phyloP scores from a whole-genome alignment of 805 yeast species.

The Yarrowia sp. region DNA sequence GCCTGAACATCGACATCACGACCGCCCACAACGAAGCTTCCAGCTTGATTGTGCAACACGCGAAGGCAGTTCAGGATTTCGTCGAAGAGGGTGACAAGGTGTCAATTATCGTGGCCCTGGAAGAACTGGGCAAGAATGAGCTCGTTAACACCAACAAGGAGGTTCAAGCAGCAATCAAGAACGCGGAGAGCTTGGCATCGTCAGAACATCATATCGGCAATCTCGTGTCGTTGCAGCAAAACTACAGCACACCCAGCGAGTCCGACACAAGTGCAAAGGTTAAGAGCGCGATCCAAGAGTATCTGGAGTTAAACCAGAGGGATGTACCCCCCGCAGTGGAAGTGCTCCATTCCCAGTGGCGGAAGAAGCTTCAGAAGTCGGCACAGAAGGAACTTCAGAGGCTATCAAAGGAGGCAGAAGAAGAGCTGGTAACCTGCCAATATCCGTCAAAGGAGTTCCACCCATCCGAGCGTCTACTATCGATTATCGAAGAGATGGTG shows the following conservation, averaged over 20 bases:
- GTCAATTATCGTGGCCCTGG: background rate
- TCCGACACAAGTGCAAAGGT: background rate
- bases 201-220: slow-evolving; percentile 8
- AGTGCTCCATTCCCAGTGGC: background rate
- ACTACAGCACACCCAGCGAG: background rate
- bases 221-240: background rate
- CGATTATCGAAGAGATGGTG: background rate
- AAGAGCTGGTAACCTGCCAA: background rate
- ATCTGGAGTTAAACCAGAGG: background rate
- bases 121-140: background rate
- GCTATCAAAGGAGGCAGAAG: background rate
- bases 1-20: background rate
- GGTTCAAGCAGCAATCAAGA: background rate
- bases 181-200: slow-evolving; percentile 3
- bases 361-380: background rate
- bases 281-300: background rate
- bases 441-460: slow-evolving; percentile 13
- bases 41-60: background rate
- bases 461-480: background rate
- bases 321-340: background rate
- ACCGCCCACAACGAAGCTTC: background rate
- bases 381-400: background rate
- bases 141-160: background rate
- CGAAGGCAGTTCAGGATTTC: background rate
- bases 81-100: slow-evolving; percentile 5